Evolutionary conservation across 805 yeast species (phyloP), one percentile per base, ranked within the genome.

Genomic region (Yarrowia divulgata): DNA sequence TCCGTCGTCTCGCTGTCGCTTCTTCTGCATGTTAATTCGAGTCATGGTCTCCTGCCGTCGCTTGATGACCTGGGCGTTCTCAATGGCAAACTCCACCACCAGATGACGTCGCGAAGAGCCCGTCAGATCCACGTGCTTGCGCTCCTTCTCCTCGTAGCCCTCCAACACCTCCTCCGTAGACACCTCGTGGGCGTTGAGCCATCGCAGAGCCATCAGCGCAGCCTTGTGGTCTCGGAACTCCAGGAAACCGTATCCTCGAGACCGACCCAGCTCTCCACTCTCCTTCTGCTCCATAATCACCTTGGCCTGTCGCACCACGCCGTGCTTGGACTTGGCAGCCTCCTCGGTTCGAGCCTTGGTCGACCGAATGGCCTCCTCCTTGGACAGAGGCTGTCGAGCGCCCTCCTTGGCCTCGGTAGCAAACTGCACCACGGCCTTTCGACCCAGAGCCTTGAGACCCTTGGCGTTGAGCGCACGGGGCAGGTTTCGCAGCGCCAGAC

Each of bases 221-320:
- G 89, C 78, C 79, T 90, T 90, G 79, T 95, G 99, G 79, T 93
- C 97, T 79, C 93, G 88, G 79, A 84, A 93, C 80, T 95, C 98
- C 55, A 95, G 79, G 83, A 95, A 94, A 72, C 99, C 99, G 75
- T 94, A 95, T 71, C 99, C 99, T 82, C 98, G 89, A 76, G 95
- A 88, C 79, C 99, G 85, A 69, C 99, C 99, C 37, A 84, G 79
- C 34, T 89, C 89, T 23, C 97, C 96, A 9, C 94, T 83, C 8
- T 93, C 97, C 77, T 93, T 94, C 54, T 91, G 90, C 80, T 95
- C 99, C 84, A 87, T 90, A 71, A 95, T 90, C 72, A 95, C 89
- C 81, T 95, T 95, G 34, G 98, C 90, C 80, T 95, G 98, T 78
- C 86, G 89, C 3, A 95, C 97, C 48, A 95, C 91, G 81, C 99